These are phyloP conservation scores for Xanthoconium separans DNA, from an alignment of 1,284 basidiomycete species.

Conservation along the genomic window DNA sequence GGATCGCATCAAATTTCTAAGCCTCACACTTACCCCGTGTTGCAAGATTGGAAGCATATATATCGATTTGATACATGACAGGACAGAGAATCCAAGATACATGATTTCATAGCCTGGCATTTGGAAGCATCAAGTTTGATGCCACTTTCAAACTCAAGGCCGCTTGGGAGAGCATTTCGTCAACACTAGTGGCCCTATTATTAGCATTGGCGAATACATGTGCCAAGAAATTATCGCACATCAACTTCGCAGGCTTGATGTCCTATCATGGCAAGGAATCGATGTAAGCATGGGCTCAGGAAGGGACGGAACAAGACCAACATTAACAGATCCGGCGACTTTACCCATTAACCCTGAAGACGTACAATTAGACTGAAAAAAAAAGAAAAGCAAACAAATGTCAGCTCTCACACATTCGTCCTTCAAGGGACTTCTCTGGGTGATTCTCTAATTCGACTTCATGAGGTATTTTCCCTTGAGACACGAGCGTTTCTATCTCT, in stretches of 20 bases:
- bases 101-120: conserved; percentile 45
- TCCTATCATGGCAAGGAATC: conserved; percentile 41
- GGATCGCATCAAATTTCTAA: background rate
- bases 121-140: conserved; percentile 33
- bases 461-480: conserved; percentile 73
- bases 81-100: background rate
- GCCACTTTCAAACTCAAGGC: conserved; percentile 44
- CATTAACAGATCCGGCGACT: conserved; percentile 75
- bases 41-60: background rate
- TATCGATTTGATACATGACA: background rate
- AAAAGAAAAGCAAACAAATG: background rate
- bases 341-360: conserved; percentile 80
- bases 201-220: conserved; percentile 13
- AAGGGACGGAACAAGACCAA: conserved; percentile 28
- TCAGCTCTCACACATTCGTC: conserved; percentile 52
- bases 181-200: conserved; percentile 45
- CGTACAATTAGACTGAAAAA: conserved; percentile 5
- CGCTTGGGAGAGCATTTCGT: conserved; percentile 66
- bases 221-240: conserved; percentile 45
- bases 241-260: conserved; percentile 78
- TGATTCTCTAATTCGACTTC: conserved; percentile 67
- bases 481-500: conserved; percentile 61
- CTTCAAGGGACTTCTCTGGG: conserved; percentile 66
- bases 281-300: conserved; percentile 1
- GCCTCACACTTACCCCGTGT: background rate